These are phyloP conservation scores for Ziziphus jujuba DNA, from an alignment of 306 rosid species.

Conservation along the genomic window DNA sequence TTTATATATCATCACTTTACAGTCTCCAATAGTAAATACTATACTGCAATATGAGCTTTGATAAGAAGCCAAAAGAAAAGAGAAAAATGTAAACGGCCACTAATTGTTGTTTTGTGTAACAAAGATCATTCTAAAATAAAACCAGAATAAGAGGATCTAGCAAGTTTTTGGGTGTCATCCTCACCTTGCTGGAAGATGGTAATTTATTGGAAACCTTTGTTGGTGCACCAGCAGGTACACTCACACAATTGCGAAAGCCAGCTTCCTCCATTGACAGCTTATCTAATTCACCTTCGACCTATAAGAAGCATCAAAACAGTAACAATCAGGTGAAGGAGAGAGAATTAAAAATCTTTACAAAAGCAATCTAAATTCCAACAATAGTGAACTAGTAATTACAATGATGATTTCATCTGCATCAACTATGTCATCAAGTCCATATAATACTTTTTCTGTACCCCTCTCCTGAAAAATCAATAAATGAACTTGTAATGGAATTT, in stretches of 20 bases:
- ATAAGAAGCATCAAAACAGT: constrained; percentile 19
- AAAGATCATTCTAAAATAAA: background rate
- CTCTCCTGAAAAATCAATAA: constrained; percentile 56
- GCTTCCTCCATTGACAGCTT: constrained; percentile 95
- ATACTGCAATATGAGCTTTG: no score
- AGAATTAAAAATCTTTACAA: constrained; percentile 7
- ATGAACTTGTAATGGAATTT: background rate
- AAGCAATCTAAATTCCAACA: constrained; percentile 9
- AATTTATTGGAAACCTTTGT: constrained; percentile 56
- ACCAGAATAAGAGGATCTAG: background rate
- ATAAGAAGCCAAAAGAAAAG: background rate
- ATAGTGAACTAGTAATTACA: constrained; percentile 42
- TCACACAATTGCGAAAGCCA: constrained; percentile 83
- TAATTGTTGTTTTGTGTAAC: background rate
- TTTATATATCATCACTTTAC: no score
- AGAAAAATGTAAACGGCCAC: no score
- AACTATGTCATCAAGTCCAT: constrained; percentile 79
- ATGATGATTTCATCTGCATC: constrained; percentile 67
- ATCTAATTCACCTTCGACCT: constrained; percentile 96
- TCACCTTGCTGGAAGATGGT: constrained; percentile 75
- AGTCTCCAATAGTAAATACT: no score
- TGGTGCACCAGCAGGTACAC: constrained; percentile 92
- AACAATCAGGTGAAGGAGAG: background rate
- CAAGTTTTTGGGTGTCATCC: constrained; percentile 6
- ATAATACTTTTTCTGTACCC: constrained; percentile 67